Evolutionary conservation across 176 grass and related monocot species (phyloP).

Genomic region (Oryza coarctata): DNA sequence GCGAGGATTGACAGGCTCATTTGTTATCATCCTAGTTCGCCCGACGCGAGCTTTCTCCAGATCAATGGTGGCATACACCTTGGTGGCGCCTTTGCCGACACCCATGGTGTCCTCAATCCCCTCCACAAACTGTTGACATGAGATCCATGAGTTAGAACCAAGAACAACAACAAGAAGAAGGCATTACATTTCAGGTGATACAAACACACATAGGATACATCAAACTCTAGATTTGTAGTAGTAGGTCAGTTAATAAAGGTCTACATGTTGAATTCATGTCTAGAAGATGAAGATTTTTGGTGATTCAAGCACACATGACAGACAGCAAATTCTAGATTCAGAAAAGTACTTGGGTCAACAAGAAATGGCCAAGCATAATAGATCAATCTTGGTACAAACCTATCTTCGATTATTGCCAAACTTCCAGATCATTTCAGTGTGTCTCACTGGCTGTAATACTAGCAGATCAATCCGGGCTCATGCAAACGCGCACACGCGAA

Average conservation of each 20-base stretch:
- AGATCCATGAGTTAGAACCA: conserved; percentile 9
- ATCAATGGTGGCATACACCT: conserved; percentile 66
- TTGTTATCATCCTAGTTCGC: conserved; percentile 43
- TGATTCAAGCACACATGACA: neutral
- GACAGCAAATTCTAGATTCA: neutral
- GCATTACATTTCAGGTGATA: neutral
- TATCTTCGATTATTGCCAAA: neutral
- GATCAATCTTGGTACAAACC: neutral
- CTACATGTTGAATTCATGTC: too few relatives aligned
- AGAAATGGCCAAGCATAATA: neutral
- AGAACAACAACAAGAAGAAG: neutral
- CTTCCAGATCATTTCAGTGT: neutral
- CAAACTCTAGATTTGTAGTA: neutral
- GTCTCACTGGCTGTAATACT: neutral
- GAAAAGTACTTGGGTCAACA: neutral
- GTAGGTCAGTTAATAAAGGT: neutral
- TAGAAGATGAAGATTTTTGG: neutral
- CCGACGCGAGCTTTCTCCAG: conserved; percentile 66
- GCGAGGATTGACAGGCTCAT: conserved; percentile 47
- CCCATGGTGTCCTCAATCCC: conserved; percentile 57
- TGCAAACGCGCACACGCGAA: neutral
- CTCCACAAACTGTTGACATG: conserved; percentile 48
- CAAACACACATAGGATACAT: neutral
- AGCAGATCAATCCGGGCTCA: neutral
- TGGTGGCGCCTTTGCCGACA: conserved; percentile 48